Evolutionary conservation across 331 rosid species (phyloP), one percentile per base, ranked within the genome.

Genomic region (Dryas integrifolia): DNA sequence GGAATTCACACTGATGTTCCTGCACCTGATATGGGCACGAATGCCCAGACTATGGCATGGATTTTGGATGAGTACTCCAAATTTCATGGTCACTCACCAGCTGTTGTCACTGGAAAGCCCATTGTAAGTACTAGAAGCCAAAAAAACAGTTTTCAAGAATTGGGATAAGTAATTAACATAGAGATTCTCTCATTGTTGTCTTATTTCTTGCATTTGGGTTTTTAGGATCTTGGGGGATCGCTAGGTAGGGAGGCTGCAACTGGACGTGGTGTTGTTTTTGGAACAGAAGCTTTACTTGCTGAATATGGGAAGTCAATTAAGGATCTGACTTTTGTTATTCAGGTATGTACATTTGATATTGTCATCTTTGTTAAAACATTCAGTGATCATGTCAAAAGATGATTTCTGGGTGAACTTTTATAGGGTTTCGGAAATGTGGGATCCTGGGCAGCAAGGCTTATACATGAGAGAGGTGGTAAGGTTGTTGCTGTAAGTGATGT

Each of bases 11-110:
- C 89, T 44, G 98, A 92, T 83, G 91, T 92, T 72, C 98, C 98
- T 5, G 97, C 98, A 63, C 98, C 97, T 15, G 98, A 90, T 68
- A 90, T 92, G 96, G 97, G 98, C 43, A 92, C 97, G 52, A 87
- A 92, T 69, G 80, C 96, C 10, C 98, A 92, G 96, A 92, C 98
- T 38, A 88, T 90, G 98, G 98, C 98, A 12, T 92, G 98, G 98
- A 92, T 90, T 79, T 83, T 92, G 56, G 98, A 92, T 24, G 98
- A 92, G 84, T 92, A 92, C 82, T 92, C 98, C 9, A 92, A 92
- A 77, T 92, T 92, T 83, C 96, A 88, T 55, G 97, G 98, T 21
- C 92, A 90, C 77, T 92, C 98, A 16, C 98, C 97, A 3, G 96
- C 98, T 21, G 93, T 92, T 51, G 97, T 90, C 80, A 92, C 98